Evolutionary conservation across 768 basidiomycete species (phyloP).

Genomic region (Phylloporus sp.): DNA sequence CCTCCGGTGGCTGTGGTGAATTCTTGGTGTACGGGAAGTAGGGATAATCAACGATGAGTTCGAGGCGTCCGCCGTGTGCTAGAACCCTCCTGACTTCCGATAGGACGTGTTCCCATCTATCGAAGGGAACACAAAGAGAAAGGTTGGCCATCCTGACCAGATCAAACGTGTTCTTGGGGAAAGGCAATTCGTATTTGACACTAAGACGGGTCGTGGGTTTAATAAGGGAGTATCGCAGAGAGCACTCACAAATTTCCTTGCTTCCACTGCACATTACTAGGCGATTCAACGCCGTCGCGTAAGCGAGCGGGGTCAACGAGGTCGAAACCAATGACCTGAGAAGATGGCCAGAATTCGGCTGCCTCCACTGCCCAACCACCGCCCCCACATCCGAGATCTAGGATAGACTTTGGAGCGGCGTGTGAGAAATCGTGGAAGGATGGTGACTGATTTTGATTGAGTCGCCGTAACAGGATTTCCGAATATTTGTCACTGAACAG

Average conservation of each 20-base stretch:
- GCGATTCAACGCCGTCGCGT: conserved; percentile 35
- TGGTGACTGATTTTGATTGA: conserved; percentile 51
- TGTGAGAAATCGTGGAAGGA: conserved; percentile 55
- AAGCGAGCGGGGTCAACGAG: conserved; percentile 40
- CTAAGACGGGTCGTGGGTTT: conserved; percentile 32
- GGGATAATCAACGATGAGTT: conserved; percentile 71
- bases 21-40: conserved; percentile 54
- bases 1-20: conserved; percentile 14
- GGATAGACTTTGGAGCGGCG: conserved; percentile 48
- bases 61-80: conserved; percentile 56
- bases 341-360: conserved; percentile 55
- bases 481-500: conserved; percentile 56
- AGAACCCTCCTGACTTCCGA: conserved; percentile 62
- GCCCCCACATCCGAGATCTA: conserved; percentile 75
- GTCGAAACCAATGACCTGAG: conserved; percentile 64
- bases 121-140: conserved; percentile 54
- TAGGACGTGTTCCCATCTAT: conserved; percentile 58
- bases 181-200: conserved; percentile 56
- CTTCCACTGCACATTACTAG: conserved; percentile 45
- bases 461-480: conserved; percentile 49
- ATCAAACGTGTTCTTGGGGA: conserved; percentile 61
- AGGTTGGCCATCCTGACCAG: conserved; percentile 72
- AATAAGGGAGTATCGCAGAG: neutral
- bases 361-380: conserved; percentile 68
- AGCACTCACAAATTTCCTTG: conserved; percentile 65